phyloP scores from a whole-genome alignment of 2,329 filamentous ascomycete species.

The Fusarium subtropicale region DNA sequence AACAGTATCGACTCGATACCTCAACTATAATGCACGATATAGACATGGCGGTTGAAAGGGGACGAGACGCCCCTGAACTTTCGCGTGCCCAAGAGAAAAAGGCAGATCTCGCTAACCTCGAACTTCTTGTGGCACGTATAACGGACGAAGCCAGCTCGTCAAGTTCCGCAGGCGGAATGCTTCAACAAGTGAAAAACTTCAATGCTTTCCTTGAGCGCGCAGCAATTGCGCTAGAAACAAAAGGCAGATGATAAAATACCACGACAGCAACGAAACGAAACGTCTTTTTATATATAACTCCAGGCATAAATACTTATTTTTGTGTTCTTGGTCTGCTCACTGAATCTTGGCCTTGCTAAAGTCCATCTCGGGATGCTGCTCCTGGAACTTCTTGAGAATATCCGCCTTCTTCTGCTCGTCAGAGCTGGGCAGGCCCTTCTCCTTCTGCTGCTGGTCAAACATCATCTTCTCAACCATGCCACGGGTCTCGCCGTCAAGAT shows the following conservation, averaged over 20 bases:
- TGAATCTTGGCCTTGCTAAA: slow-evolving; percentile 77
- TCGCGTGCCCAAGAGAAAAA: slow-evolving; percentile 59
- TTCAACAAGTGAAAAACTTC: slow-evolving; percentile 70
- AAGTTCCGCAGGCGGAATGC: slow-evolving; percentile 62
- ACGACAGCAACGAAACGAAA: slow-evolving; percentile 18
- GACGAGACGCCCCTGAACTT: slow-evolving; percentile 61
- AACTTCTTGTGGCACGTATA: slow-evolving; percentile 67
- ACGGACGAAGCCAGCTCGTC: slow-evolving; percentile 64
- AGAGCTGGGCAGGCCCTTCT: slow-evolving; percentile 85
- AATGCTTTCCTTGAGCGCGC: slow-evolving; percentile 73
- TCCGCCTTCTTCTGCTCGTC: slow-evolving; percentile 97
- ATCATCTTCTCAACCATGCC: slow-evolving; percentile 99
- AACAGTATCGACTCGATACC: slow-evolving; percentile 61
- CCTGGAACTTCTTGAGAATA: slow-evolving; percentile 92
- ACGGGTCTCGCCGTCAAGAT: slow-evolving; percentile 93
- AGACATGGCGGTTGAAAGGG: slow-evolving; percentile 66
- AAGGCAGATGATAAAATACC: slow-evolving; percentile 42
- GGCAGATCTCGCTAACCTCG: slow-evolving; percentile 67
- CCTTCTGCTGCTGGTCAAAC: slow-evolving; percentile 98
- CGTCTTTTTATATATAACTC: slow-evolving; percentile 10
- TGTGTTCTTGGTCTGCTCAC: slow-evolving; percentile 48
- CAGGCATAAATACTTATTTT: slow-evolving; percentile 20
- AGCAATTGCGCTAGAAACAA: slow-evolving; percentile 65
- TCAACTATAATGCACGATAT: slow-evolving; percentile 72
- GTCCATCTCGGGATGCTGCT: slow-evolving; percentile 78